A percentile compares a stretch with the other conserved stretches of the same genome.
phyloP scores from a whole-genome alignment of 495 filamentous ascomycete genomes.

The Xylaria castorea region DNA sequence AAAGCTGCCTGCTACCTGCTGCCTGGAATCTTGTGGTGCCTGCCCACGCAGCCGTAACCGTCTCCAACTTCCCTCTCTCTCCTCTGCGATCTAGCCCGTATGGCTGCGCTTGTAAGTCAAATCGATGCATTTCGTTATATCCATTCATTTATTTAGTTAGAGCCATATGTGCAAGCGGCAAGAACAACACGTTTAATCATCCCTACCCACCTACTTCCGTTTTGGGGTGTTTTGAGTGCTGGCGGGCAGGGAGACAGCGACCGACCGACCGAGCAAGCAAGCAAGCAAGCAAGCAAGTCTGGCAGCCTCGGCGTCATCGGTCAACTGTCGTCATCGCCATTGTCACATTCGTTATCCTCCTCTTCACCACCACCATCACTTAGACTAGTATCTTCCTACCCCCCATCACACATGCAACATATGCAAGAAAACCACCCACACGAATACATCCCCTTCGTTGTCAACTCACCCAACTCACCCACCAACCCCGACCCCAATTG shows the following conservation, averaged over 20 bases:
- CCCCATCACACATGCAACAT: too few species aligned
- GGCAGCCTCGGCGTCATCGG: background rate
- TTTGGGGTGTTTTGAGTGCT: background rate
- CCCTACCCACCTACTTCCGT: background rate
- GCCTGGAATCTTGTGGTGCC: conserved; percentile 6
- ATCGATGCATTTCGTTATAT: background rate
- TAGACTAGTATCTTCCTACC: too few species aligned
- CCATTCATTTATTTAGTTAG: background rate
- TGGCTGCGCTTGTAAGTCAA: conserved; percentile 58
- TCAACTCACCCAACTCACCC: background rate
- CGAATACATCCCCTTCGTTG: background rate
- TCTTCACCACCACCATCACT: background rate
- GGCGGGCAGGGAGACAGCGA: background rate
- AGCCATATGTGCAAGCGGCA: background rate
- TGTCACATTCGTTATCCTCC: background rate
- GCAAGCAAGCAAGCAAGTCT: background rate
- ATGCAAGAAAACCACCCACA: background rate
- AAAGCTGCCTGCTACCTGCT: background rate
- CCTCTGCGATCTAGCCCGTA: conserved; percentile 23
- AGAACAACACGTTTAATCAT: background rate
- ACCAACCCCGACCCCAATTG: too few species aligned
- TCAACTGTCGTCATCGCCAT: conserved; percentile 12
- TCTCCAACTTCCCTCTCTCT: conserved; percentile 6
- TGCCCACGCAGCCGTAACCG: conserved; percentile 1
- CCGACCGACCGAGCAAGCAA: background rate